These are phyloP conservation scores for Quercus lobata DNA, from an alignment of 331 rosid genomes.

Conservation along the genomic window DNA sequence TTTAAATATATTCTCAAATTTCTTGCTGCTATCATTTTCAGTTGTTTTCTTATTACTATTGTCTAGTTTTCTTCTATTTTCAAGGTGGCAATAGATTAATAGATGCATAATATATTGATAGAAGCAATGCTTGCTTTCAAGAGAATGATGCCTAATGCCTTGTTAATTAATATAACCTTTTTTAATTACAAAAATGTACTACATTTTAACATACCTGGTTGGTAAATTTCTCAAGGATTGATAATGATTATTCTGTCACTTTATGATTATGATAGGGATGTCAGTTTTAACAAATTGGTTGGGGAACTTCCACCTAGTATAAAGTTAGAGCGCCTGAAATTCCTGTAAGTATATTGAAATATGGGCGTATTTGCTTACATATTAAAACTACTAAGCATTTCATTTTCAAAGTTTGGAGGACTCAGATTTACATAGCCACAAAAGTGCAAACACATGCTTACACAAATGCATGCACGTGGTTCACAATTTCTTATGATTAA, in stretches of 20 bases:
- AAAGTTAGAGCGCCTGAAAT: conserved; percentile 34
- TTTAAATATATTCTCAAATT: too few species aligned
- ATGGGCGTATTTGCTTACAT: background rate
- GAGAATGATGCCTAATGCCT: background rate
- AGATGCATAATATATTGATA: background rate
- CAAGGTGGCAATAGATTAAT: background rate
- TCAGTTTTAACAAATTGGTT: conserved; percentile 74
- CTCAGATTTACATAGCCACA: background rate
- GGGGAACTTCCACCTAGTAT: conserved; percentile 59
- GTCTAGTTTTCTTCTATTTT: background rate
- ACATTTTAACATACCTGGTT: background rate
- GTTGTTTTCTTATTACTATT: background rate
- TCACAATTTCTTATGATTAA: background rate
- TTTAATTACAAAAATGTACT: background rate
- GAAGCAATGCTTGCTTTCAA: background rate
- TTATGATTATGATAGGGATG: conserved; percentile 52
- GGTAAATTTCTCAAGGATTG: background rate
- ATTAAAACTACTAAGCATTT: background rate
- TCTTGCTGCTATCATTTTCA: too few species aligned
- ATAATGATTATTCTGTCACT: conserved; percentile 7
- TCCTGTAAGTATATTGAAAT: conserved; percentile 52
- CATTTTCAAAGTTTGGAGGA: background rate
- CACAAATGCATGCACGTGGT: background rate
- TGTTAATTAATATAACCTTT: background rate
- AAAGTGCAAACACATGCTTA: too few species aligned